These are phyloP conservation scores for Coprinopsis sp. DNA, from an alignment of 768 basidiomycete genomes.

Conservation along the genomic window DNA sequence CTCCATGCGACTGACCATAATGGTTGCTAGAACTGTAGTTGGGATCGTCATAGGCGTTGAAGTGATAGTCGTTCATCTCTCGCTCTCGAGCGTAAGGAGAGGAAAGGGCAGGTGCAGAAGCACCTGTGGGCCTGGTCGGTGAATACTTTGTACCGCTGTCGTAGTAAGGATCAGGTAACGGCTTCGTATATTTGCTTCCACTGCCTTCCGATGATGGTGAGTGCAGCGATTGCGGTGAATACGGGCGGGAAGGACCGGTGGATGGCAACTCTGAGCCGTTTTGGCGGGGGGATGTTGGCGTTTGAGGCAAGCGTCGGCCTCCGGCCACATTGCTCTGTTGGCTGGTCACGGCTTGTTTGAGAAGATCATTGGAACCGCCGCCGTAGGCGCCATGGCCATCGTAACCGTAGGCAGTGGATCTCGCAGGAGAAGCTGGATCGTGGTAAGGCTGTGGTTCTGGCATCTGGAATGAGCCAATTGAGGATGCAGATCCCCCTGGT, in stretches of 20 bases:
- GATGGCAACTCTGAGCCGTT: slow-evolving; percentile 7
- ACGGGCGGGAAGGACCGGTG: slow-evolving; percentile 5
- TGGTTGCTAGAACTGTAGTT: too few species aligned
- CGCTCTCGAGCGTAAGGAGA: slow-evolving; percentile 3
- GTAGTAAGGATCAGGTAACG: slow-evolving; percentile 5
- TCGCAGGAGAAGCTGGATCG: slow-evolving; percentile 19
- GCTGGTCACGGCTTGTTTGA: slow-evolving; percentile 21
- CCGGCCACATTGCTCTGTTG: slow-evolving; percentile 14
- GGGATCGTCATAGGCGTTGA: slow-evolving; percentile 8
- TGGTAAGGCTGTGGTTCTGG: slow-evolving; percentile 40
- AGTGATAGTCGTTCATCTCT: slow-evolving; percentile 7
- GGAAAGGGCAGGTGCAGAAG: slow-evolving; percentile 11
- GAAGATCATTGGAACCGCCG: slow-evolving; percentile 21
- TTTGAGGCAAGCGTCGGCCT: slow-evolving; percentile 21
- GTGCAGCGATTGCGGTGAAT: slow-evolving; percentile 1
- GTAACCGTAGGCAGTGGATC: slow-evolving; percentile 12
- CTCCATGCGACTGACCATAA: background rate
- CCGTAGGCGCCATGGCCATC: slow-evolving; percentile 12
- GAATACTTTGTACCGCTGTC: background rate
- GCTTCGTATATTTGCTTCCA: slow-evolving; percentile 5
- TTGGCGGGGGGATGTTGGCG: background rate
- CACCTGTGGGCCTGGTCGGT: slow-evolving; percentile 17
- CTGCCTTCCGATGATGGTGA: background rate
- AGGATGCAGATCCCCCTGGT: slow-evolving; percentile 31
- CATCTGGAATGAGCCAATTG: slow-evolving; percentile 28